phyloP scores from a whole-genome alignment of 148 eudicot species.

The Drosera capensis region DNA sequence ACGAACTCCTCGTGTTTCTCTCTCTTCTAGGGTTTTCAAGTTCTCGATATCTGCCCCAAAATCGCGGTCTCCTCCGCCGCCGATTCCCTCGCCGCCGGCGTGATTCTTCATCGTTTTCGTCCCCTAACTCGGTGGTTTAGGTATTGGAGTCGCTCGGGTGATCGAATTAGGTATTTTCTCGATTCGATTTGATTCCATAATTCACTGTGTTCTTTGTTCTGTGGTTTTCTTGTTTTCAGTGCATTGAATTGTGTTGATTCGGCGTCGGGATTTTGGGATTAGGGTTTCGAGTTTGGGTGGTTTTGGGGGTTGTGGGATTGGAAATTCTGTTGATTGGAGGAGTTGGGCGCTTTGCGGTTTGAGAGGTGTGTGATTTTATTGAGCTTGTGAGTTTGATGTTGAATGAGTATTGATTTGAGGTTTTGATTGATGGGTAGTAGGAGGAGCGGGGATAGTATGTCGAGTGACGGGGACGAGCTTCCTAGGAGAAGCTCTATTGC shows the following conservation, averaged over 20 bases:
- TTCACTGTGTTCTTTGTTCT: not conserved
- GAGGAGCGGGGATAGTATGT: slow-evolving; percentile 69
- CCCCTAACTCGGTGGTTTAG: not conserved
- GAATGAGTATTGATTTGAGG: slow-evolving; percentile 91
- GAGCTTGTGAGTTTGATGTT: slow-evolving; percentile 17
- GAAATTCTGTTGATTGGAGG: not conserved
- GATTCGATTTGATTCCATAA: not conserved
- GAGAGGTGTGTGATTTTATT: slow-evolving; percentile 1
- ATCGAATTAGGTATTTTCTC: slow-evolving; percentile 15
- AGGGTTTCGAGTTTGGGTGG: slow-evolving; percentile 1
- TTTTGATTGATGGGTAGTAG: slow-evolving; percentile 37
- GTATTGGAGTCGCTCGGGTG: not conserved
- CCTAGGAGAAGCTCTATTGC: slow-evolving; percentile 23
- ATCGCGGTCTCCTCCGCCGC: not conserved
- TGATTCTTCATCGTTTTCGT: slow-evolving; percentile 2
- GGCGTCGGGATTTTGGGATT: not conserved
- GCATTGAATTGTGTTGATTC: not conserved
- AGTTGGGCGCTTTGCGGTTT: not conserved
- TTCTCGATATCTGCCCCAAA: not conserved
- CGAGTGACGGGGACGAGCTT: slow-evolving; percentile 57
- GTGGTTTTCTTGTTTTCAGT: not conserved
- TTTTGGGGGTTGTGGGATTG: slow-evolving; percentile 4
- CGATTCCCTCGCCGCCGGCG: slow-evolving; percentile 4
- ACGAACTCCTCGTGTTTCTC: slow-evolving; percentile 7
- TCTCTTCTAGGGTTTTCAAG: slow-evolving; percentile 34